Conservation (phyloP, 2,329 filamentous ascomycete species). For the Aspergillus sp. region DNA sequence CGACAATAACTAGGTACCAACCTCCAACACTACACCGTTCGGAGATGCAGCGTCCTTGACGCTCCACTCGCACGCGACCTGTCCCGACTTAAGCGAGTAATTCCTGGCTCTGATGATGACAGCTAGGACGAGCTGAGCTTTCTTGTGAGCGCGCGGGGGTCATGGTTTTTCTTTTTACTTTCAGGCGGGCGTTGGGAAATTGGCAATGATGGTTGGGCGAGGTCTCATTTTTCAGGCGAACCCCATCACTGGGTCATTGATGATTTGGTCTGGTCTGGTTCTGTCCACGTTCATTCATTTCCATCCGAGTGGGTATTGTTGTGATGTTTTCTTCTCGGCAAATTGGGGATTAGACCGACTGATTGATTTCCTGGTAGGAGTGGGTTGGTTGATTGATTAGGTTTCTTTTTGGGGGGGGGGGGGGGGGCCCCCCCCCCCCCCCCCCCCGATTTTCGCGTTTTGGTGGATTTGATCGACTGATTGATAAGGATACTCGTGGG, state of each 20-base stretch:
- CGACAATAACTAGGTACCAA: too few relatives aligned
- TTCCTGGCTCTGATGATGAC: conserved; percentile 33
- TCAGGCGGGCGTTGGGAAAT: not conserved
- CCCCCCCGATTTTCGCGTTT: not conserved
- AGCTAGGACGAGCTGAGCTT: conserved; percentile 44
- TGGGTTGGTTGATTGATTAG: not conserved
- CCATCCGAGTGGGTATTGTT: not conserved
- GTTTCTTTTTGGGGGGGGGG: not conserved
- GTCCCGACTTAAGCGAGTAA: conserved; percentile 18
- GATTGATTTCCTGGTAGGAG: not conserved
- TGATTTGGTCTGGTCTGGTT: too few relatives aligned
- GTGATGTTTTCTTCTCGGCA: not conserved
- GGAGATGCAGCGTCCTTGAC: conserved; percentile 5
- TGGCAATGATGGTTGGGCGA: not conserved
- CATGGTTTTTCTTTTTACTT: too few relatives aligned
- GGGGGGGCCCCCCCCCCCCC: too few relatives aligned
- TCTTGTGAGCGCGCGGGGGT: conserved; percentile 26
- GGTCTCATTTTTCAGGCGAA: too few relatives aligned
- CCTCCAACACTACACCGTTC: not conserved
- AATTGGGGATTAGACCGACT: not conserved
- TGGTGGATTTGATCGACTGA: not conserved
- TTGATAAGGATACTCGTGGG: not conserved
- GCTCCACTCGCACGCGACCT: not conserved
- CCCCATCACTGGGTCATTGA: not conserved
- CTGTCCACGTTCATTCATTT: not conserved